Base-by-base conservation (phyloP, 345 rosid genomes). In the Acer negundo region DNA sequence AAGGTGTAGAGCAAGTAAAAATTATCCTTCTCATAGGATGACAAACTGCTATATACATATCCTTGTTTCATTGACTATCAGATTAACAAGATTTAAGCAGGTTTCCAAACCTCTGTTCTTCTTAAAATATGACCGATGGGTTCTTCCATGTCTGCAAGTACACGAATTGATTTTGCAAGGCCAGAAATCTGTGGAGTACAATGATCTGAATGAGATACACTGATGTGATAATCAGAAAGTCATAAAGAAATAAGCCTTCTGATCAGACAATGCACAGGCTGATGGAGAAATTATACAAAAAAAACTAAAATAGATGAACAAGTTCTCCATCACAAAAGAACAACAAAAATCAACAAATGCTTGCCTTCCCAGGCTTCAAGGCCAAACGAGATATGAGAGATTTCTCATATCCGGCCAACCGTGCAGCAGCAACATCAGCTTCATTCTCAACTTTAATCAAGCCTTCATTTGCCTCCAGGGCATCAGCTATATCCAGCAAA, bases 131-230 rank as follows among this genome's bases (percentile, higher is more conserved):
- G 77, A 59, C 92, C 90, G 69, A 89, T 84, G 35, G 90, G 92
- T 58, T 89, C 92, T 75, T 87, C 90, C 92, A 89, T 87, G 81
- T 85, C 79, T 17, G 89, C 89, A 72, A 89, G 89, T 28, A 83
- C 77, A 56, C 92, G 89, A 49, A 89, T 78, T 3, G 89, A 84
- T 72, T 84, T 85, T 67, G 92, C 86, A 61, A 87, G 92, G 65
- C 80, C 64, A 62, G 74, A 70, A 44, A 89, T 85, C 90, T 89
- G 89, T 42, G 68, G 75, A 55, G 15, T 12, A 74, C 20, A 74
- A 28, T 65, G 56, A 68, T n/a, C 9, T 12, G 72, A 38, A 72
- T 38, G 17, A 69, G 59, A 59, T 20, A 6, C 61, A 62, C 47
- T 20, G 35, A 61, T 28, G 7, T 28, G 16, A 38, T 62, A 44